Percentiles rank a stretch among this genome's conserved stretches.
phyloP scores from a whole-genome alignment of 192 early-diverging fungal species.

The Allomyces javanicus region DNA sequence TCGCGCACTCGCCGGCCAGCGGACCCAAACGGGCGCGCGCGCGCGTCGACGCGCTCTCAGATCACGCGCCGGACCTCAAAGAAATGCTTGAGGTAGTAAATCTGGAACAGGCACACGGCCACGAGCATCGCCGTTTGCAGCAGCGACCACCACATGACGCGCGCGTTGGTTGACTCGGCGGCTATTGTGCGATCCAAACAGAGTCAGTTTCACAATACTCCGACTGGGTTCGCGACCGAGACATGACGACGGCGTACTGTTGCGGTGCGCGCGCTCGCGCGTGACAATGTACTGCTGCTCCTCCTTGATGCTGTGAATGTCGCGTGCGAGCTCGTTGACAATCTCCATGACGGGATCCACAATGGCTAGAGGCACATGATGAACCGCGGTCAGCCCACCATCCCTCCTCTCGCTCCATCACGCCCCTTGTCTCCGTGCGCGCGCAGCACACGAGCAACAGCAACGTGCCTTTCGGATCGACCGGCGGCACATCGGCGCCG shows the following conservation, averaged over 20 bases:
- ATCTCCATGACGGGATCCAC: constrained; percentile 41
- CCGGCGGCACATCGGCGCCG: constrained; percentile 17
- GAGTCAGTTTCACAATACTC: constrained; percentile 1
- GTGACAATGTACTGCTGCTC: constrained; percentile 49
- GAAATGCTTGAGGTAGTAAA: constrained; percentile 52
- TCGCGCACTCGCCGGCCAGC: no score
- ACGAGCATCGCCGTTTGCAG: constrained; percentile 38
- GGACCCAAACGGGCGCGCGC: no score
- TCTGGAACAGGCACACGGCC: constrained; percentile 48
- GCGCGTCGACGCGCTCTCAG: constrained; percentile 7
- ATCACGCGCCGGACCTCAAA: constrained; percentile 50
- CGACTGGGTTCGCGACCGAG: constrained; percentile 2
- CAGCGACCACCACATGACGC: constrained; percentile 61
- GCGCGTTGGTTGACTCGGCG: constrained; percentile 55
- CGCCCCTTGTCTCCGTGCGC: constrained; percentile 9
- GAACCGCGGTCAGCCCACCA: neutral
- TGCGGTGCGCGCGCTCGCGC: constrained; percentile 38
- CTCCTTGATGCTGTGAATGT: constrained; percentile 39
- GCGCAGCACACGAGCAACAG: constrained; percentile 6
- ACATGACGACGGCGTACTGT: constrained; percentile 28
- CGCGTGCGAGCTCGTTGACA: constrained; percentile 38
- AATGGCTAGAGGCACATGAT: constrained; percentile 13
- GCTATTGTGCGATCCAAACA: constrained; percentile 20
- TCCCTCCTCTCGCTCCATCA: constrained; percentile 4
- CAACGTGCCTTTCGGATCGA: constrained; percentile 12